Evolutionary conservation across 176 grass and related monocot genomes (phyloP).

Genomic region (Paspalum notatum): DNA sequence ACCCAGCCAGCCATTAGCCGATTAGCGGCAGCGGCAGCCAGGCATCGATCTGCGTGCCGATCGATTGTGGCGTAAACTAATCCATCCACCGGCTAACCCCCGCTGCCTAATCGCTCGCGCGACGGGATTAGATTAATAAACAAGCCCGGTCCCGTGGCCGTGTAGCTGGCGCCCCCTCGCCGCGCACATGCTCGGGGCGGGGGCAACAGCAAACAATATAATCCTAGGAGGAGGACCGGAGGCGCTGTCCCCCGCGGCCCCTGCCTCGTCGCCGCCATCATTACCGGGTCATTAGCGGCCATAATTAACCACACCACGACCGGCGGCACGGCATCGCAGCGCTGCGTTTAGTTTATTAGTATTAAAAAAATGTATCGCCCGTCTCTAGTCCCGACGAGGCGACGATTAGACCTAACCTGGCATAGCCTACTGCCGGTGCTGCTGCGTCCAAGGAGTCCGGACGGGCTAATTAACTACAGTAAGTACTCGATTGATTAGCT

Average conservation of each 20-base stretch:
- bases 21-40: too few species aligned
- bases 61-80: too few species aligned
- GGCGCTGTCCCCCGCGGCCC: slow-evolving; percentile 30
- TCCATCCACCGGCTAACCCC: background rate
- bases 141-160: background rate
- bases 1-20: too few species aligned
- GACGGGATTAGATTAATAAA: slow-evolving; percentile 22
- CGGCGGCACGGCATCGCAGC: too few species aligned
- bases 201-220: background rate
- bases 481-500: too few species aligned
- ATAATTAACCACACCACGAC: background rate
- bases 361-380: too few species aligned
- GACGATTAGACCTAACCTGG: slow-evolving; percentile 34
- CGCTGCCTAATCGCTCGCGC: background rate
- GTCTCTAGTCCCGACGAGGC: too few species aligned
- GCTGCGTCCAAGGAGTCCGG: slow-evolving; percentile 53
- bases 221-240: background rate
- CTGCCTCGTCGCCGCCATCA: background rate
- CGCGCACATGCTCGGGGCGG: background rate
- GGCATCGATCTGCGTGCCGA: too few species aligned
- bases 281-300: slow-evolving; percentile 25
- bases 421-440: slow-evolving; percentile 6
- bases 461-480: too few species aligned
- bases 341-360: too few species aligned
- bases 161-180: background rate